Evolutionary conservation across 257 asterid genomes (phyloP), one percentile per base, ranked within the genome.

Genomic region (Ligustrum vulgare): DNA sequence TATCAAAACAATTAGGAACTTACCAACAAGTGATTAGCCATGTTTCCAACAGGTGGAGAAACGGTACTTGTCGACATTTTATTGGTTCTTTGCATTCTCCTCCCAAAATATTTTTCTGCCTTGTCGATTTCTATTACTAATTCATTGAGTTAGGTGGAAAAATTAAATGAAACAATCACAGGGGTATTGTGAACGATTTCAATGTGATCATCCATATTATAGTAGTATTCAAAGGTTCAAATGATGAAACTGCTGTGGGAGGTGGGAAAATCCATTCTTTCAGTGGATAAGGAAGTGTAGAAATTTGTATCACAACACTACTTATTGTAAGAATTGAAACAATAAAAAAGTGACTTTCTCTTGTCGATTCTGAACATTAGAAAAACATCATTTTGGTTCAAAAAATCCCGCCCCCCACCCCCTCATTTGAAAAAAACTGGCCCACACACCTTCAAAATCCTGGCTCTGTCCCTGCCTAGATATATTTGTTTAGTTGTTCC

Each of bases 231-330:
- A 79, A 8, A 25, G 74, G 76, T 69, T 81, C 84, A 82, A 70
- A 63, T 28, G 78, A 67, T 77, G 84, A 69, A 79, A 78, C 56
- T 60, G 67, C 62, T 71, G 75, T 56, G 10, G 77, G 75, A 54
- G 88, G 84, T 73, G 75, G 78, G 64, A 76, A 82, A 70, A 81
- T 72, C 88, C 89, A 86, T 69, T 79, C 87, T 3, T 85, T 76
- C 78, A 86, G 68, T 15, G 91, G 98, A 78, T 85, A 84, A 74
- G 94, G 96, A 77, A 91, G 91, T 39, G 86, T 87, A 67, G 87
- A 84, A 74, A 88, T 86, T 85, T 89, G 96, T 74, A 86, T 32
- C 18, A 88, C 39, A 54, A 89, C 78, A 78, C 97, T 82, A 23
- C 77, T 81, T 70, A 85, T 28, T 6, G 89, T 89, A 64, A 88